Evolutionary conservation across 108 stramenopile species (phyloP), one percentile per base, ranked within the genome.

Genomic region (Skeletonema tropicum): DNA sequence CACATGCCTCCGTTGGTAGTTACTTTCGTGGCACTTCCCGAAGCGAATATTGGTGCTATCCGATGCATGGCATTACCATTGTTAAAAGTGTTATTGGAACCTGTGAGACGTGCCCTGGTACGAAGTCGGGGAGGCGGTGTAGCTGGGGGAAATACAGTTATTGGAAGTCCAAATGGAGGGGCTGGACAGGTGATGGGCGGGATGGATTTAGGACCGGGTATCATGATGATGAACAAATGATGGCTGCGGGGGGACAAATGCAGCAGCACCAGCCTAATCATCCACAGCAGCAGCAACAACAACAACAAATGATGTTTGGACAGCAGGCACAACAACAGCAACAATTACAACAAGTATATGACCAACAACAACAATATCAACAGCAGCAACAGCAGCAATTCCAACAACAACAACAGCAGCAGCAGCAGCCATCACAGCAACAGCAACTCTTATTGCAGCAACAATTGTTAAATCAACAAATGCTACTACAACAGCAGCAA

Each of bases 1-100:
- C 83, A 83, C 58, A 55, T 80, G 60, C 45, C 79, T 10, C 83
- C 83, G 6, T 29, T 83, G 64, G 83, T 83, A n/a, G 83, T 83
- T 9, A 83, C 83, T 15, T 32, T 83, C 13, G 57, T 83, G 8
- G 60, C 78, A 11, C 25, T 49, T 5, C 74, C 83, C 9, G 78
- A 80, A 9, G 68, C 73, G 9, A 83, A 83, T 57, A 42, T 83
- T 2, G 83, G 83, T 13, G 58, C 61, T 19, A 68, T 83, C 8
- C 58, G 63, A 41, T 36, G 33, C 11, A 52, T 75, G 25, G 78
- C 78, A 0, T 38, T 80, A 60, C 78, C 74, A 2, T 15, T 67
- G 12, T 52, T 79, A 60, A 68, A 68, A 29, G 72, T 79, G 6
- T 57, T 79, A 15, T 42, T 79, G 38, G 79, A 79, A 46, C 79